Evolutionary conservation across 1,284 basidiomycete genomes (phyloP).

Genomic region (Caloboletus inedulis): DNA sequence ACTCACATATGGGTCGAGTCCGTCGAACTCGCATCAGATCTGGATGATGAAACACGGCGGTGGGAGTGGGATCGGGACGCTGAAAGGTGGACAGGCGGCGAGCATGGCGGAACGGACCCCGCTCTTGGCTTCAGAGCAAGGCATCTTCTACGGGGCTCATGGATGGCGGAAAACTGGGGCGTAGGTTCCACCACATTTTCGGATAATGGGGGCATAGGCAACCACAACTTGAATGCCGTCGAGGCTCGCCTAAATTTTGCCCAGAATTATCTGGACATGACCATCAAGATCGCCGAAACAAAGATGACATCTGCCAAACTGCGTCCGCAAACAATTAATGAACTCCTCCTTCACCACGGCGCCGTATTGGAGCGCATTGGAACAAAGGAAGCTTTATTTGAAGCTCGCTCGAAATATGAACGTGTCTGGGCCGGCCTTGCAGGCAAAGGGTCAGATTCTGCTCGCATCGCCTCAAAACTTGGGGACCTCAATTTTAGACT

Average conservation of each 20-base stretch:
- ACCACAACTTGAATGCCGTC: constrained; percentile 41
- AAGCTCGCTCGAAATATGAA: constrained; percentile 63
- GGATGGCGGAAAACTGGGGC: constrained; percentile 76
- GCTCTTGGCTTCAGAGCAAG: constrained; percentile 63
- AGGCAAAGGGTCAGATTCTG: constrained; percentile 43
- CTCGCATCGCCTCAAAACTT: constrained; percentile 61
- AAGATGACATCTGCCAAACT: constrained; percentile 37
- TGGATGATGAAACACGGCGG: constrained; percentile 49
- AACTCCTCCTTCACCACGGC: constrained; percentile 63
- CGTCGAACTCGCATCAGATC: constrained; percentile 50
- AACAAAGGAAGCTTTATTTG: constrained; percentile 48
- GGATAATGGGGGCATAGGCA: constrained; percentile 37
- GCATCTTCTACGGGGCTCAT: constrained; percentile 69
- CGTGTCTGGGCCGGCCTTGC: constrained; percentile 53
- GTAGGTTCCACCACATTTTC: constrained; percentile 45
- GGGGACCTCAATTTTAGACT: constrained; percentile 61
- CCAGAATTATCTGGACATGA: constrained; percentile 52
- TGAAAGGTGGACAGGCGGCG: constrained; percentile 73
- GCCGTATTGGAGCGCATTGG: constrained; percentile 68
- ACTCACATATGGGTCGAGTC: constrained; percentile 72
- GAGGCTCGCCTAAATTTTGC: constrained; percentile 53
- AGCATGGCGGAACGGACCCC: constrained; percentile 69
- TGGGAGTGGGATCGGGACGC: constrained; percentile 77
- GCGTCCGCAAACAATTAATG: constrained; percentile 51
- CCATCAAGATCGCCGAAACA: constrained; percentile 47